Percentiles rank a stretch among this genome's conserved stretches.
These are phyloP conservation scores for Penicillium palitans DNA, from an alignment of 2,329 filamentous ascomycete species.

Conservation along the genomic window DNA sequence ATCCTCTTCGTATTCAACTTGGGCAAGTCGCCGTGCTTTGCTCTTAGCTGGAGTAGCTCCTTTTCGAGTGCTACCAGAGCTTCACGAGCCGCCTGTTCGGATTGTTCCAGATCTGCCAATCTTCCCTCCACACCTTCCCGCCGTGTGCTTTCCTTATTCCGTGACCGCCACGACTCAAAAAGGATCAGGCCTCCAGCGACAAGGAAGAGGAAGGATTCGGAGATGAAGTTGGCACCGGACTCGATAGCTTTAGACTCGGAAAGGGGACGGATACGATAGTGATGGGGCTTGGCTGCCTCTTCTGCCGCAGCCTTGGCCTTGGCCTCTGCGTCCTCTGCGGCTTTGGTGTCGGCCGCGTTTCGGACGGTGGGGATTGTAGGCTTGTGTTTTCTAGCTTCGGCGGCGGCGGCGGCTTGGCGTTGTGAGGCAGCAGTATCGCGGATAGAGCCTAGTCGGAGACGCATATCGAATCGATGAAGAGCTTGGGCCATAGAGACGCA, in stretches of 20 bases:
- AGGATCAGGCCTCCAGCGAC: slow-evolving; percentile 64
- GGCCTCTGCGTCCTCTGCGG: slow-evolving; percentile 53
- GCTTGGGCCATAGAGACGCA: slow-evolving; percentile 64
- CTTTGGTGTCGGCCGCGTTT: slow-evolving; percentile 60
- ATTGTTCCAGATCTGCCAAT: slow-evolving; percentile 58
- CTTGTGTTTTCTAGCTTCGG: slow-evolving; percentile 56
- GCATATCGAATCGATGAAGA: slow-evolving; percentile 67
- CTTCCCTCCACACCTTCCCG: slow-evolving; percentile 62
- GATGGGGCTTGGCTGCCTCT: slow-evolving; percentile 50
- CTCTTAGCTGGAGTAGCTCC: slow-evolving; percentile 45
- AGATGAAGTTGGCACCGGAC: slow-evolving; percentile 67
- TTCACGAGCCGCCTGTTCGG: slow-evolving; percentile 42
- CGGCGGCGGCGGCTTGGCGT: slow-evolving; percentile 51
- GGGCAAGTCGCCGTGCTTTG: slow-evolving; percentile 36
- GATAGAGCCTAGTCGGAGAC: slow-evolving; percentile 64
- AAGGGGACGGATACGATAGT: slow-evolving; percentile 62
- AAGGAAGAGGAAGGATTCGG: slow-evolving; percentile 65
- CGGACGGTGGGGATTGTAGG: slow-evolving; percentile 59
- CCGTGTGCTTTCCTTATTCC: slow-evolving; percentile 60
- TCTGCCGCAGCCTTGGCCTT: slow-evolving; percentile 44
- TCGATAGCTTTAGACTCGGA: slow-evolving; percentile 69
- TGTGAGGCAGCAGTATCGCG: slow-evolving; percentile 59
- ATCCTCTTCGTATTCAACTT: slow-evolving; percentile 34
- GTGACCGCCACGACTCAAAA: slow-evolving; percentile 61
- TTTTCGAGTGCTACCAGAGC: slow-evolving; percentile 49